A percentile compares a stretch with the other conserved stretches of the same genome.
These are phyloP conservation scores for Yarrowia sp. DNA, from an alignment of 805 yeast species.

Conservation along the genomic window DNA sequence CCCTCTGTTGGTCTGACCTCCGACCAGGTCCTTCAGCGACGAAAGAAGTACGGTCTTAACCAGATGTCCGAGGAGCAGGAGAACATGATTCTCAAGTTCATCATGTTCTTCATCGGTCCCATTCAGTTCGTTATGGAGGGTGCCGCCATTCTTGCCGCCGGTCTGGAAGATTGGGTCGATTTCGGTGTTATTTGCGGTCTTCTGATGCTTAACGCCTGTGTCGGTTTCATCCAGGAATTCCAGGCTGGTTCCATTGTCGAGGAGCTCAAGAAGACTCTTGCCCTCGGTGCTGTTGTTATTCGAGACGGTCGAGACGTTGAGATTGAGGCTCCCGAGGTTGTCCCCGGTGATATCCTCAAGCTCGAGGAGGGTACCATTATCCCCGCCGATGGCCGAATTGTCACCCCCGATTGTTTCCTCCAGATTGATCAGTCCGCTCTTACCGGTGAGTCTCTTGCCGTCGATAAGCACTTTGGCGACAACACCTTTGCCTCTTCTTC, in stretches of 20 bases:
- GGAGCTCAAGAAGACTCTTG: constrained; percentile 92
- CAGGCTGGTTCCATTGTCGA: constrained; percentile 98
- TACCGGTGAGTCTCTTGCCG: constrained; percentile 97
- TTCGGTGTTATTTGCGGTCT: constrained; percentile 96
- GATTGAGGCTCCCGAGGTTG: constrained; percentile 82
- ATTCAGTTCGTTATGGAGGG: constrained; percentile 97
- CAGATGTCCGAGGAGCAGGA: constrained; percentile 91
- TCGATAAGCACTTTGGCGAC: constrained; percentile 89
- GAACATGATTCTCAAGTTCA: constrained; percentile 77
- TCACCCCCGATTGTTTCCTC: constrained; percentile 82
- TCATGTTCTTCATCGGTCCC: constrained; percentile 91
- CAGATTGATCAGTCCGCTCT: constrained; percentile 97
- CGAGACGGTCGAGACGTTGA: constrained; percentile 82
- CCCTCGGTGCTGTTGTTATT: constrained; percentile 84
- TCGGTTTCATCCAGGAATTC: constrained; percentile 96
- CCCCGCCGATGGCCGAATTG: constrained; percentile 91
- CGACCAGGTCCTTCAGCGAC: constrained; percentile 80
- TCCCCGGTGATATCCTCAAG: constrained; percentile 93
- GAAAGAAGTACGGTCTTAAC: constrained; percentile 89
- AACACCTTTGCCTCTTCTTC: constrained; percentile 89
- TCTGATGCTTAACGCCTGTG: constrained; percentile 83
- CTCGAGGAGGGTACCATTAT: constrained; percentile 92
- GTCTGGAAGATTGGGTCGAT: constrained; percentile 98
- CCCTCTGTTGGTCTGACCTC: constrained; percentile 75
- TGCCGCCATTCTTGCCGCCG: constrained; percentile 94